Evolutionary conservation across 1,139 yeast genomes (phyloP).

Genomic region (Pneumocystis wakefieldiae): DNA sequence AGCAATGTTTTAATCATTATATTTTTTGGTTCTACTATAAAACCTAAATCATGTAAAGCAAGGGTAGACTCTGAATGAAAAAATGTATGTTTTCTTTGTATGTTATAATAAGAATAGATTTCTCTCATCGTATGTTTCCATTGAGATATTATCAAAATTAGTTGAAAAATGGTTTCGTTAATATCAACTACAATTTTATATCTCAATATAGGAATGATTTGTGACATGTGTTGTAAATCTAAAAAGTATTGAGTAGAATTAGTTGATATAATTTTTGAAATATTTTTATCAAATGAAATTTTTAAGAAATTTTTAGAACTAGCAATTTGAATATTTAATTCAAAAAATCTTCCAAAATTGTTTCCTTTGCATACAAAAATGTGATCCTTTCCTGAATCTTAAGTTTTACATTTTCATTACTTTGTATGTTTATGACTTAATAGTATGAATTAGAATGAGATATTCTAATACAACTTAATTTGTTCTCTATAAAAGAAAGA

Average conservation of each 20-base stretch:
- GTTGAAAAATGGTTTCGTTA: background rate
- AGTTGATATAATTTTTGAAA: background rate
- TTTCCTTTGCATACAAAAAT: background rate
- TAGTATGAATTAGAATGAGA: background rate
- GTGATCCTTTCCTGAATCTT: background rate
- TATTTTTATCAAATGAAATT: background rate
- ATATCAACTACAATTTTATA: background rate
- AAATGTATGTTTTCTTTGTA: background rate
- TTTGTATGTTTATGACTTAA: background rate
- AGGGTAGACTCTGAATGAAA: background rate
- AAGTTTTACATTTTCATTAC: background rate
- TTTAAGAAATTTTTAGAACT: background rate
- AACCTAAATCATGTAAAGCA: background rate
- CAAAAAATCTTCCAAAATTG: background rate
- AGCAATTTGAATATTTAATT: background rate
- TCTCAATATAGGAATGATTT: background rate
- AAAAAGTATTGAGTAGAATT: background rate
- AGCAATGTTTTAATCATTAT: background rate
- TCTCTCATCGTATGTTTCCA: background rate
- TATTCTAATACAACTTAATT: background rate
- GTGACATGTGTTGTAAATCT: background rate
- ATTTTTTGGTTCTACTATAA: background rate
- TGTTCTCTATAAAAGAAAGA: background rate
- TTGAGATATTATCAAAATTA: background rate
- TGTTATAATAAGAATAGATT: background rate